Evolutionary conservation across 23 red algal genomes (phyloP), one percentile per base, ranked within the genome.

Genomic region (Gracilaria vermiculophylla): DNA sequence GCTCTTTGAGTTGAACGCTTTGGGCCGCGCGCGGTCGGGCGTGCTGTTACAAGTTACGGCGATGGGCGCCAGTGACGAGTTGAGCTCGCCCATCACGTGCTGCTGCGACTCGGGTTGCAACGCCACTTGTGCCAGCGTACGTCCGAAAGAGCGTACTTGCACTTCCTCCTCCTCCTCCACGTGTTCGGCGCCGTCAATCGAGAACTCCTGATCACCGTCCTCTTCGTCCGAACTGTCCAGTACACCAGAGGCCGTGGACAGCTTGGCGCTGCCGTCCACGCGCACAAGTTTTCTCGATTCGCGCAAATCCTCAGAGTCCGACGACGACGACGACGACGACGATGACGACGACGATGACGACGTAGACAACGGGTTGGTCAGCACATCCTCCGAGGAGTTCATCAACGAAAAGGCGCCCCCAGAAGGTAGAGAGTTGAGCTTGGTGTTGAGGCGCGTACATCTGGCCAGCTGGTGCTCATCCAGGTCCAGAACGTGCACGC

Each of bases 371-470:
- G 37, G 42, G 37, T 16, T n/a, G 36, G 53, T 80, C 2, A 32
- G 20, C 31, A 87, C 67, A 57, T 87, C 83, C 25, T 87, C 83
- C 16, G 70, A 76, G 16, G 83, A 87, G 71, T 87, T 87, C 67
- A 87, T 76, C 17, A 76, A 87, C 27, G 64, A 74, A 57, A 87
- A 76, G 44, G 64, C 83, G 12, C 83, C 83, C 4, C 83, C 83
- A 23, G 83, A 87, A 10, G 83, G 83, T 31, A 87, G 58, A 12
- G 83, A 87, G 34, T 76, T 77, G 36, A 87, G 67, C 29, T 56
- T 71, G 25, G 83, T 77, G 64, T 75, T 87, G 67, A 87, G 49
- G 15, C 83, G 70, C 24, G 66, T 87, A n/a, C 52, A 87, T 55
- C 67, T 13, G 10, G 41, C 49, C 15, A 87, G 33, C 16, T 75